These are phyloP conservation scores for Phytophthora tubulina DNA, from an alignment of 352 stramenopile genomes.

Conservation along the genomic window DNA sequence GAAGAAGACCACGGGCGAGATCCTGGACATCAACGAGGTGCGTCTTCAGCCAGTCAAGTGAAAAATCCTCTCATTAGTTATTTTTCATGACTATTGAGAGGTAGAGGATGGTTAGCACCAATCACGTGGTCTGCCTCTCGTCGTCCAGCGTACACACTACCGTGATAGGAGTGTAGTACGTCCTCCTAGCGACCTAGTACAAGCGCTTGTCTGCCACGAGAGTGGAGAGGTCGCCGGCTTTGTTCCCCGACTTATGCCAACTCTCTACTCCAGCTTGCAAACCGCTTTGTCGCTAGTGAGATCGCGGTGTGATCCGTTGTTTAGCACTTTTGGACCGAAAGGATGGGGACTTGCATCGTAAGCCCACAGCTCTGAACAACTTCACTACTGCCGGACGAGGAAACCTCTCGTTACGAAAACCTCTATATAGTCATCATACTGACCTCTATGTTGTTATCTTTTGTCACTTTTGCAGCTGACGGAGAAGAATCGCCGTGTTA, in stretches of 20 bases:
- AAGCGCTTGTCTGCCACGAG: constrained; percentile 91
- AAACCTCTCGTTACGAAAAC: background rate
- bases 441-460: constrained; percentile 30
- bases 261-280: constrained; percentile 88
- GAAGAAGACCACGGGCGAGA: constrained; percentile 99
- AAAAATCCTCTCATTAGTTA: constrained; percentile 26
- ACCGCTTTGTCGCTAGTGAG: constrained; percentile 75
- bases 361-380: constrained; percentile 40
- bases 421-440: constrained; percentile 1
- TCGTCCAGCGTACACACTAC: constrained; percentile 24
- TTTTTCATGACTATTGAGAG: constrained; percentile 25
- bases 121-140: background rate
- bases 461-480: constrained; percentile 73
- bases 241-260: constrained; percentile 30
- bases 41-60: constrained; percentile 42
- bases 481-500: constrained; percentile 98
- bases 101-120: background rate
- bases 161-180: constrained; percentile 12
- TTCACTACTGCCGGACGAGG: constrained; percentile 25
- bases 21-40: constrained; percentile 99
- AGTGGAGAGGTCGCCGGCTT: constrained; percentile 43
- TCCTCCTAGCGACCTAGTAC: constrained; percentile 63
- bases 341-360: constrained; percentile 38
- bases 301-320: constrained; percentile 82
- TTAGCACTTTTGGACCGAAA: constrained; percentile 58